phyloP scores from a whole-genome alignment of 1,284 basidiomycete genomes.

The Ustilago hordei region DNA sequence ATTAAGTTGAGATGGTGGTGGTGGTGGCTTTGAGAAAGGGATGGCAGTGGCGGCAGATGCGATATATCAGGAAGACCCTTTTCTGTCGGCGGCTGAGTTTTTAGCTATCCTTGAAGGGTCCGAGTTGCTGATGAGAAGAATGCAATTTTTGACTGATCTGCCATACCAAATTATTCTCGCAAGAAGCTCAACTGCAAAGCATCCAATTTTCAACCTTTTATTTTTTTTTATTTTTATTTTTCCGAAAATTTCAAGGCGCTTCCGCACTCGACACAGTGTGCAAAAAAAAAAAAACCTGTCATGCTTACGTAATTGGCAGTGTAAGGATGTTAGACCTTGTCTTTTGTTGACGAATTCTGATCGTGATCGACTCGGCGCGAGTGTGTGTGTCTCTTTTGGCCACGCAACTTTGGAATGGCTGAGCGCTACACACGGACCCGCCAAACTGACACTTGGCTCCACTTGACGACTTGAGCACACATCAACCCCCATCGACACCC shows the following conservation, averaged over 20 bases:
- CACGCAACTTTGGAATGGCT: slow-evolving; percentile 8
- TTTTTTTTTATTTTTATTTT: background rate
- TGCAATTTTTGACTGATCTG: slow-evolving; percentile 17
- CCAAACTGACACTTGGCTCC: slow-evolving; percentile 7
- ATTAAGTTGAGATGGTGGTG: background rate
- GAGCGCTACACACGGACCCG: slow-evolving; percentile 31
- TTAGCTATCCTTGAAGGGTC: slow-evolving; percentile 6
- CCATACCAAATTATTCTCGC: background rate
- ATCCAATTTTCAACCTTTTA: slow-evolving; percentile 10
- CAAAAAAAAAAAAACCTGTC: background rate
- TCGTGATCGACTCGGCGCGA: slow-evolving; percentile 26
- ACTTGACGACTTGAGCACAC: background rate
- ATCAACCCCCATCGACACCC: background rate
- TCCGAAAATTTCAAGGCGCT: slow-evolving; percentile 2
- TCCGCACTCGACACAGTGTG: slow-evolving; percentile 20
- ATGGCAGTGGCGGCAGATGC: background rate
- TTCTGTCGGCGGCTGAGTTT: background rate
- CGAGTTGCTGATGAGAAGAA: background rate
- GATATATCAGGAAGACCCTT: background rate
- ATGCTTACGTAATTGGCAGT: background rate
- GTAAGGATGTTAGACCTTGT: slow-evolving; percentile 6
- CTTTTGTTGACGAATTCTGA: background rate
- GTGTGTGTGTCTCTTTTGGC: slow-evolving; percentile 1
- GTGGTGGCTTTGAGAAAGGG: slow-evolving; percentile 5
- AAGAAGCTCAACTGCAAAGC: slow-evolving; percentile 13